phyloP scores from a whole-genome alignment of 345 rosid species.

The Brassica nigra region DNA sequence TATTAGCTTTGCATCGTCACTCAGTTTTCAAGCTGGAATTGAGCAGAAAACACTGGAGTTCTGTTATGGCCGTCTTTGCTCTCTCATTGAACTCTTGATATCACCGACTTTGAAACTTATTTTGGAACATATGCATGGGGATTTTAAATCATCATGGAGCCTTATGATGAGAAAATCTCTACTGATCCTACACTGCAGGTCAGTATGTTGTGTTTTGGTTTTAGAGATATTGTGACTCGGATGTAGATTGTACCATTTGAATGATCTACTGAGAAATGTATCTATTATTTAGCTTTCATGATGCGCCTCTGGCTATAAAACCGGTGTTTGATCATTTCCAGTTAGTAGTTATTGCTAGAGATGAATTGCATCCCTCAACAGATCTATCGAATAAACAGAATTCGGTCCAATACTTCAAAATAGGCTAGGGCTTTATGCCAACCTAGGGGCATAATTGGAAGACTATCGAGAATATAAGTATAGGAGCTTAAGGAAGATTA shows the following conservation, averaged over 20 bases:
- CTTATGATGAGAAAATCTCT: constrained; percentile 95
- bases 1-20: constrained; percentile 69
- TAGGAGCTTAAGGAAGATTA: too few species aligned
- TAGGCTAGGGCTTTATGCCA: too few species aligned
- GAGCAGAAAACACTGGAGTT: constrained; percentile 91
- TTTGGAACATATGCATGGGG: constrained; percentile 87
- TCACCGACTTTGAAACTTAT: constrained; percentile 93
- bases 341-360: constrained; percentile 65
- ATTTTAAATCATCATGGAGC: constrained; percentile 91
- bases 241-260: not conserved
- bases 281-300: constrained; percentile 90
- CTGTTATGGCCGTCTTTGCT: constrained; percentile 93
- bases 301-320: constrained; percentile 94
- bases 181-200: constrained; percentile 97
- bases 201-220: constrained; percentile 19
- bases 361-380: too few species aligned
- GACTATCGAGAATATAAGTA: too few species aligned
- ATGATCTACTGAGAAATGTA: constrained; percentile 17
- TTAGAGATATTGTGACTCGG: not conserved
- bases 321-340: constrained; percentile 97
- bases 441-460: too few species aligned
- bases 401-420: too few species aligned
- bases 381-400: too few species aligned
- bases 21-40: constrained; percentile 80
- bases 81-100: constrained; percentile 90